A percentile compares a stretch with the other conserved stretches of the same genome.
Evolutionary conservation across 805 yeast genomes (phyloP).

Genomic region (Pichia sporocuriosa): DNA sequence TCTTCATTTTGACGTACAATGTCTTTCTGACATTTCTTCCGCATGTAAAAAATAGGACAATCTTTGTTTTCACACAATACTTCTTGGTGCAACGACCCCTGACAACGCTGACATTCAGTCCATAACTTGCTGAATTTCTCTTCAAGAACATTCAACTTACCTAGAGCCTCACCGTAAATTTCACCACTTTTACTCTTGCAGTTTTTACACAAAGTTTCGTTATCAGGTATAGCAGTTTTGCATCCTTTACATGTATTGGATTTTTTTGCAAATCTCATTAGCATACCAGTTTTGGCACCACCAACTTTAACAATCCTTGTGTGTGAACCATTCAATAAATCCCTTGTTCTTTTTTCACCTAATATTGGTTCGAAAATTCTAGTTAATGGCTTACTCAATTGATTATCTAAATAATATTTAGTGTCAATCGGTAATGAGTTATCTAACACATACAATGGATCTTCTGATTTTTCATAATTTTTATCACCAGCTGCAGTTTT

Average conservation of each 20-base stretch:
- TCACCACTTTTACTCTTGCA: slow-evolving; percentile 71
- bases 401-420: slow-evolving; percentile 88
- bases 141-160: slow-evolving; percentile 74
- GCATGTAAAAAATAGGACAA: slow-evolving; percentile 96
- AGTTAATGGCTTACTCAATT: slow-evolving; percentile 81
- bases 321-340: slow-evolving; percentile 75
- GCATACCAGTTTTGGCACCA: slow-evolving; percentile 69
- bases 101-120: slow-evolving; percentile 98
- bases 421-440: slow-evolving; percentile 92
- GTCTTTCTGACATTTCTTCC: slow-evolving; percentile 80
- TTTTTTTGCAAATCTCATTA: slow-evolving; percentile 83
- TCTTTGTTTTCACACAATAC: slow-evolving; percentile 93
- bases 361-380: slow-evolving; percentile 93
- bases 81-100: slow-evolving; percentile 92
- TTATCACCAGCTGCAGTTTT: slow-evolving; percentile 69
- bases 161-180: slow-evolving; percentile 73
- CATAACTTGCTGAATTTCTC: slow-evolving; percentile 80
- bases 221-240: slow-evolving; percentile 63
- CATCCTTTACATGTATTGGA: slow-evolving; percentile 87
- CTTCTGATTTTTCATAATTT: slow-evolving; percentile 94
- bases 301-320: slow-evolving; percentile 69
- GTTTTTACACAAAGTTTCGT: slow-evolving; percentile 56
- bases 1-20: slow-evolving; percentile 50
- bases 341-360: slow-evolving; percentile 78
- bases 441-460: slow-evolving; percentile 88